phyloP scores from a whole-genome alignment of 208 protist species.

The Wallacemonas rigidus region DNA sequence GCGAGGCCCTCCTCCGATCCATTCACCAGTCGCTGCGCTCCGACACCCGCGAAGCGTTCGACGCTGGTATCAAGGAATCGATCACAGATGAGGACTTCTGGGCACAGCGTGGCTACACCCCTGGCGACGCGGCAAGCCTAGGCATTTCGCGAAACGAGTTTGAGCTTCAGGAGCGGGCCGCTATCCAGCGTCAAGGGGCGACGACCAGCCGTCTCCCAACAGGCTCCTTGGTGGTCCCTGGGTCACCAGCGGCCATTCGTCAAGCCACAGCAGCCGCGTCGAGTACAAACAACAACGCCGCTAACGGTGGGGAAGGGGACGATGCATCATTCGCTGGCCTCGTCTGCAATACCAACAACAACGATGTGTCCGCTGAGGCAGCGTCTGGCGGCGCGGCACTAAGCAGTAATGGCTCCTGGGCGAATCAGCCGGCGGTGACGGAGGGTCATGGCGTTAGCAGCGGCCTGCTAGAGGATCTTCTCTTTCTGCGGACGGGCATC shows the following conservation, averaged over 20 bases:
- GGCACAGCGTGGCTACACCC: constrained; percentile 62
- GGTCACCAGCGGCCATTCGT: constrained; percentile 7
- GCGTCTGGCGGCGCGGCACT: not conserved
- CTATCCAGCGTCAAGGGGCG: constrained; percentile 12
- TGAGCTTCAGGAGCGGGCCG: constrained; percentile 48
- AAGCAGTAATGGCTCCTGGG: constrained; percentile 2
- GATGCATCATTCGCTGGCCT: too few species aligned
- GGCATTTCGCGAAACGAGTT: constrained; percentile 44
- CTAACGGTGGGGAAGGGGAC: constrained; percentile 1
- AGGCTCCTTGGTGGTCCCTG: constrained; percentile 13
- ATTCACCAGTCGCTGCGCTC: constrained; percentile 28
- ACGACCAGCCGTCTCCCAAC: constrained; percentile 2
- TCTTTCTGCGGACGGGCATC: constrained; percentile 31
- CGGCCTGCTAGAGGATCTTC: not conserved
- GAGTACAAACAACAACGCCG: not conserved
- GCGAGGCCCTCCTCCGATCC: constrained; percentile 47
- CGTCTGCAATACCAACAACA: too few species aligned
- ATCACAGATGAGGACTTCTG: constrained; percentile 66
- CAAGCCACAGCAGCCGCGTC: not conserved
- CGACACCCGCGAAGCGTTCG: constrained; percentile 18
- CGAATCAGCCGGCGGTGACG: not conserved
- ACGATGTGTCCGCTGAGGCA: too few species aligned
- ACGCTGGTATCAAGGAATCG: constrained; percentile 24
- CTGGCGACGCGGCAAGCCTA: constrained; percentile 42
- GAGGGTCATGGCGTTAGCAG: not conserved